Evolutionary conservation across 2,329 filamentous ascomycete genomes (phyloP).

Genomic region (Fusarium sp.): DNA sequence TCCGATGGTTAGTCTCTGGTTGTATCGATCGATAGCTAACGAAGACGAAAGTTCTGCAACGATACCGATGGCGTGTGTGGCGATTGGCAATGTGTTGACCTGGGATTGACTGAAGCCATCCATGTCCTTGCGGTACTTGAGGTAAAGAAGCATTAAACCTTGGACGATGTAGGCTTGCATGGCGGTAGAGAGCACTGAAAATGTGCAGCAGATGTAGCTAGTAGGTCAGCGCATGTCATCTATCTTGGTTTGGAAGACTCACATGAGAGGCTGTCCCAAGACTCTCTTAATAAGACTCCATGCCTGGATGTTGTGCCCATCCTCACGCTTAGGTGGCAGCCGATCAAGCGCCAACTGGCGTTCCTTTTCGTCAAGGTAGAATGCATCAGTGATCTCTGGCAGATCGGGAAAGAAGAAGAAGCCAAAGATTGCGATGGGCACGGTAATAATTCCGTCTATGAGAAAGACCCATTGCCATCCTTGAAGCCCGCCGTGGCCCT

Average conservation of each 20-base stretch:
- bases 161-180: constrained; percentile 40
- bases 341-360: constrained; percentile 46
- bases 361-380: constrained; percentile 49
- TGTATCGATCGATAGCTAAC: constrained; percentile 33
- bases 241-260: not conserved
- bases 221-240: too few species aligned
- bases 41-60: constrained; percentile 34
- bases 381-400: constrained; percentile 49
- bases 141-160: constrained; percentile 38
- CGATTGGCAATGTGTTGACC: constrained; percentile 41
- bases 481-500: constrained; percentile 51
- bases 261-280: constrained; percentile 43
- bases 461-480: constrained; percentile 61
- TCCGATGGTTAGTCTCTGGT: constrained; percentile 10
- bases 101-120: constrained; percentile 37
- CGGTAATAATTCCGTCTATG: constrained; percentile 35
- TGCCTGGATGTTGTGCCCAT: constrained; percentile 48
- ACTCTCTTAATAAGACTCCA: constrained; percentile 45
- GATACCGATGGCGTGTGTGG: constrained; percentile 40
- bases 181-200: constrained; percentile 41
- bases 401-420: constrained; percentile 38
- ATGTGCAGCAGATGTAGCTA: constrained; percentile 37
- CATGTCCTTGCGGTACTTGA: constrained; percentile 34
- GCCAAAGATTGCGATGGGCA: constrained; percentile 32
- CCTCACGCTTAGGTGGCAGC: constrained; percentile 46